Percentiles rank a stretch among this genome's conserved stretches.
Evolutionary conservation across 2,329 filamentous ascomycete genomes (phyloP).

Genomic region (Aspergillus fumigatus): DNA sequence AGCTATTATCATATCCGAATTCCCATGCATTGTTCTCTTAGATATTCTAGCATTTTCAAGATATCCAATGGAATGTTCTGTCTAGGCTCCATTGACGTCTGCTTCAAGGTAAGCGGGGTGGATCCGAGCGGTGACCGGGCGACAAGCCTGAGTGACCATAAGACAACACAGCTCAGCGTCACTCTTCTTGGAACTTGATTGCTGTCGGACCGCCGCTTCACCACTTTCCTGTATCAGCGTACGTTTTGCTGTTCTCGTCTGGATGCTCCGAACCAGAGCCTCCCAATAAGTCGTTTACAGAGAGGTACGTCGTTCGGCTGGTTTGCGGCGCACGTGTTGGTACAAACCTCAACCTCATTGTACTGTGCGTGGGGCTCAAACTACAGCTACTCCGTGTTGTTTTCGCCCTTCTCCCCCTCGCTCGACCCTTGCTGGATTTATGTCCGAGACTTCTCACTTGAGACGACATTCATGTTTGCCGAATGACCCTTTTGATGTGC

Average conservation of each 20-base stretch:
- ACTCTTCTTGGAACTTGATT: conserved; percentile 1
- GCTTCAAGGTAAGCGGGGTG: conserved; percentile 12
- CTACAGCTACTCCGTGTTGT: too few species aligned
- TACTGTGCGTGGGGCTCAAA: too few species aligned
- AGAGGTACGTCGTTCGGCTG: neutral
- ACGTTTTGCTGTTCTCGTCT: too few species aligned
- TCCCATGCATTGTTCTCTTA: neutral
- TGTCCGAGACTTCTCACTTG: too few species aligned
- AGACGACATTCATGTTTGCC: too few species aligned
- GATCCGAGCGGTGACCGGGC: conserved; percentile 21
- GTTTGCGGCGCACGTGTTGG: neutral
- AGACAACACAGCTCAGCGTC: conserved; percentile 13
- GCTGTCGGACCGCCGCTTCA: too few species aligned
- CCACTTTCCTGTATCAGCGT: too few species aligned
- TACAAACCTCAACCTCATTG: too few species aligned
- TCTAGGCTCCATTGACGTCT: neutral
- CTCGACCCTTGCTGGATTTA: too few species aligned
- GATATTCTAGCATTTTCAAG: conserved; percentile 5
- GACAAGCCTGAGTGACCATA: conserved; percentile 17
- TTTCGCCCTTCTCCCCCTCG: too few species aligned
- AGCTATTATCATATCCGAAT: conserved; percentile 9
- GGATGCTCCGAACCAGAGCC: neutral
- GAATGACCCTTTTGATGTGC: too few species aligned
- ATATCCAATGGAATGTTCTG: conserved; percentile 11
- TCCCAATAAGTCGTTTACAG: neutral